Evolutionary conservation across 2,329 filamentous ascomycete genomes (phyloP).

Genomic region (Neodidymelliopsis sp.): DNA sequence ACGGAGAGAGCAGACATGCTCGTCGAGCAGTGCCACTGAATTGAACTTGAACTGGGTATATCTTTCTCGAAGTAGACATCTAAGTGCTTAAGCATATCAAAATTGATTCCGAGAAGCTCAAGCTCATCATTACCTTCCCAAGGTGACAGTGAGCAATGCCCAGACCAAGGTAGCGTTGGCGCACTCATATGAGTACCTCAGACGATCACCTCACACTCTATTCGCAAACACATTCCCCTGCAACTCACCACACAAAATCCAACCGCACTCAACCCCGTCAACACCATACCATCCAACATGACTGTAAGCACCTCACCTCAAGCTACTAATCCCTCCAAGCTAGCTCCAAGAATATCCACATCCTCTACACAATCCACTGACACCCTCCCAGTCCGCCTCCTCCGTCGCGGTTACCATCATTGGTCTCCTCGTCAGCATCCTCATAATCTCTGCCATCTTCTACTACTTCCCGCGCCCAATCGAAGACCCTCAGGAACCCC

Average conservation of each 20-base stretch:
- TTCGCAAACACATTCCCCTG: not conserved
- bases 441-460: slow-evolving; percentile 1
- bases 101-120: not conserved
- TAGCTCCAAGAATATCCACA: too few species aligned
- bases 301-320: not conserved
- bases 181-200: not conserved
- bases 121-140: not conserved
- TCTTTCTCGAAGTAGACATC: too few species aligned
- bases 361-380: too few species aligned
- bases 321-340: not conserved
- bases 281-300: not conserved
- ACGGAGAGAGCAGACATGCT: too few species aligned
- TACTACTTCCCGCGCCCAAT: not conserved
- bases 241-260: not conserved
- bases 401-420: not conserved
- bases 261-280: not conserved
- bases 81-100: not conserved
- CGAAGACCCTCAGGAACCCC: not conserved
- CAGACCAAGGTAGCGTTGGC: not conserved
- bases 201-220: not conserved
- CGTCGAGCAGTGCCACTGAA: too few species aligned
- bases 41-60: too few species aligned
- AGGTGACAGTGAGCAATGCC: not conserved
- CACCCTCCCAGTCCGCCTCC: too few species aligned
- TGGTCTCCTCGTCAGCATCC: too few species aligned